These are phyloP conservation scores for Gossypium australe DNA, from an alignment of 345 rosid genomes.

Conservation along the genomic window DNA sequence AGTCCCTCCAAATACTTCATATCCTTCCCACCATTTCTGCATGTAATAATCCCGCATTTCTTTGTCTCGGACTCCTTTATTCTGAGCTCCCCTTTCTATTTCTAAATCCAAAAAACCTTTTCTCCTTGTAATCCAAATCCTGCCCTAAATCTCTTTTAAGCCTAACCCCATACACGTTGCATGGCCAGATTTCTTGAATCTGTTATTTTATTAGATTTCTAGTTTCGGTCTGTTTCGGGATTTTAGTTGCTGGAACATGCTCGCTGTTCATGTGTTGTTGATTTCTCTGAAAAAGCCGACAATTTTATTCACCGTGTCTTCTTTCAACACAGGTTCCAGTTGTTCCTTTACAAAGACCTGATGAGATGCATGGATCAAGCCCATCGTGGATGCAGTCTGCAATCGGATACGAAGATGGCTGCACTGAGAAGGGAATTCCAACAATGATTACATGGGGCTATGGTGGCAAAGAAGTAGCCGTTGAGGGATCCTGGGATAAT, in stretches of 20 bases:
- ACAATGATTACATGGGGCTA: slow-evolving; percentile 91
- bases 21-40: not conserved
- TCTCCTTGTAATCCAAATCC: not conserved
- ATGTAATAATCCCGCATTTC: too few relatives aligned
- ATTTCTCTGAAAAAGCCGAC: not conserved
- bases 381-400: slow-evolving; percentile 53
- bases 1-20: not conserved
- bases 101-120: not conserved
- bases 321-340: slow-evolving; percentile 57
- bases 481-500: slow-evolving; percentile 97
- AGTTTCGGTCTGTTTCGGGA: not conserved
- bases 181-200: not conserved
- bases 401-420: slow-evolving; percentile 49
- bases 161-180: not conserved
- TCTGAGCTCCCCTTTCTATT: not conserved
- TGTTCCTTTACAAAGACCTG: slow-evolving; percentile 84
- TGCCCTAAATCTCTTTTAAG: not conserved
- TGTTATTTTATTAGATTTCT: not conserved
- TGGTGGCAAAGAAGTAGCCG: slow-evolving; percentile 78
- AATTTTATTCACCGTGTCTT: not conserved
- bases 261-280: not conserved
- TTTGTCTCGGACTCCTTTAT: not conserved
- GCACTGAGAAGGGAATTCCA: slow-evolving; percentile 72
- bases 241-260: too few relatives aligned
- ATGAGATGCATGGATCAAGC: slow-evolving; percentile 70